Conservation (phyloP, 768 basidiomycete genomes). For the Termitomyces sp. region DNA sequence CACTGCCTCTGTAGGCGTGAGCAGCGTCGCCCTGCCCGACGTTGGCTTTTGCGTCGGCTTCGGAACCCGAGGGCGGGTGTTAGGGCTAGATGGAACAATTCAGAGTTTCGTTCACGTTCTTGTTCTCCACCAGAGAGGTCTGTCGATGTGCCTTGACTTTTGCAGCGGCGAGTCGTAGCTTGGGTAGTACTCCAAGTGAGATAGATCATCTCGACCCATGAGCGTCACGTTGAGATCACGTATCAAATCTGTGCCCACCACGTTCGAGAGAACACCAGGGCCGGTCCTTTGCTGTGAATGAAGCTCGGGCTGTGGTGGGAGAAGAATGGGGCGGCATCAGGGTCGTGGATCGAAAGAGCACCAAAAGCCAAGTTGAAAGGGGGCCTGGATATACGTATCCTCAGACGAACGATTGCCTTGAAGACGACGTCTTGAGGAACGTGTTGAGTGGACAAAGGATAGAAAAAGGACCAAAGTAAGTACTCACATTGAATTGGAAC, state of each 20-base stretch:
- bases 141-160: not conserved
- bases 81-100: too few relatives aligned
- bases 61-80: not conserved
- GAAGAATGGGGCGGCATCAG: slow-evolving; percentile 67
- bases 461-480: not conserved
- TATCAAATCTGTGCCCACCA: not conserved
- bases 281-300: not conserved
- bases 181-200: too few relatives aligned
- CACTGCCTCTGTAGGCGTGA: not conserved
- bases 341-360: slow-evolving; percentile 76
- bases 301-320: slow-evolving; percentile 14
- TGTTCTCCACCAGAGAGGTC: not conserved
- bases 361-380: slow-evolving; percentile 64
- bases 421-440: not conserved
- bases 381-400: not conserved
- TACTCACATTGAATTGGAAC: not conserved
- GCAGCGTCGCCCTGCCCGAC: not conserved
- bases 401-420: not conserved
- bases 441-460: not conserved
- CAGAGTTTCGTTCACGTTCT: not conserved
- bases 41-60: not conserved
- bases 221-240: not conserved
- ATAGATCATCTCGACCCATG: not conserved
- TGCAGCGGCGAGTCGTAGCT: not conserved
- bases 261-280: not conserved